Percentiles rank a stretch among this genome's conserved stretches.
phyloP scores from a whole-genome alignment of 345 rosid species.

The Adansonia digitata region DNA sequence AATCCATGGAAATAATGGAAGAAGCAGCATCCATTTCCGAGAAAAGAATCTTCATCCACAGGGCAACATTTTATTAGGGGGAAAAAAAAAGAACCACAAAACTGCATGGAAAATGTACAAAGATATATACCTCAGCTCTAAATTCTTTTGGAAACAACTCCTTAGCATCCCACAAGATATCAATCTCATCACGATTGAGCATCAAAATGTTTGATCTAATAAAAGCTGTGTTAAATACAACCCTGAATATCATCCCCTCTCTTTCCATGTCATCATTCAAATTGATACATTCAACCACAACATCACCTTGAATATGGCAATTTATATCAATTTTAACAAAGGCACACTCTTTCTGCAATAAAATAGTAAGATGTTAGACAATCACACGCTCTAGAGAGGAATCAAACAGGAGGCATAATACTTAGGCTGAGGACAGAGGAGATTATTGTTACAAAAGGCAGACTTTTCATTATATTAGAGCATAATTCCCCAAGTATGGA shows the following conservation, averaged over 20 bases:
- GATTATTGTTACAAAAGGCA: background rate
- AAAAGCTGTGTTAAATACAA: constrained; percentile 89
- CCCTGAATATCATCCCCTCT: constrained; percentile 78
- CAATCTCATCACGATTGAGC: constrained; percentile 86
- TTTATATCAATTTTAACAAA: constrained; percentile 84
- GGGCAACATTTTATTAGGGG: constrained; percentile 26
- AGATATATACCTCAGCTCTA: constrained; percentile 76
- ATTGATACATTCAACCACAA: constrained; percentile 82
- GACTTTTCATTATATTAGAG: background rate
- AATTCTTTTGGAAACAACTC: constrained; percentile 80
- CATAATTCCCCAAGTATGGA: background rate
- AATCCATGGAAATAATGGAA: constrained; percentile 48
- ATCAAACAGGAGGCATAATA: background rate
- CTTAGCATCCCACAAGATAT: constrained; percentile 74
- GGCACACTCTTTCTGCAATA: constrained; percentile 73
- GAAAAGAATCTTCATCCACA: constrained; percentile 75
- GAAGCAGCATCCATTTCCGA: constrained; percentile 86
- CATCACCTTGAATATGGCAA: constrained; percentile 83
- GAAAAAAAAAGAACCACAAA: background rate
- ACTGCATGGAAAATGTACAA: constrained; percentile 11
- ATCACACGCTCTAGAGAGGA: background rate
- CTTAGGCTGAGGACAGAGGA: background rate
- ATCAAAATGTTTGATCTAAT: constrained; percentile 92
- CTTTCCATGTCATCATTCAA: constrained; percentile 63
- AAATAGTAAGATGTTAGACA: constrained; percentile 11